Conservation (phyloP, 805 yeast species). For the Allodekkera sacchari region DNA sequence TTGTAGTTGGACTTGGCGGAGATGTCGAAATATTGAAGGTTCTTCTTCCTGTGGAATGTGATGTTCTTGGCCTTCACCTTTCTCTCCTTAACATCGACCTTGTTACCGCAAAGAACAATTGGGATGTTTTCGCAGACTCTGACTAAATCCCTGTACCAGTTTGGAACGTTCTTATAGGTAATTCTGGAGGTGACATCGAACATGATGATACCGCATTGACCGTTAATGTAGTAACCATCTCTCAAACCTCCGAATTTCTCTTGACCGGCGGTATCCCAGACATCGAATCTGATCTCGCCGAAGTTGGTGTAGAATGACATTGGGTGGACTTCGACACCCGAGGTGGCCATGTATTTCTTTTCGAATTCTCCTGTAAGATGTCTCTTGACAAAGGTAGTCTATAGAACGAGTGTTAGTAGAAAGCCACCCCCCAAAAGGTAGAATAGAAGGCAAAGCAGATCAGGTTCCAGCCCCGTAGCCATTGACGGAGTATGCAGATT, state of each 20-base stretch:
- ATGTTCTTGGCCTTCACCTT: constrained; percentile 99
- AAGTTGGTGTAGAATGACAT: constrained; percentile 95
- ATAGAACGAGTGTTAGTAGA: constrained; percentile 5
- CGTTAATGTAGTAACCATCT: constrained; percentile 99
- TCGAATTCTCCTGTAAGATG: constrained; percentile 99
- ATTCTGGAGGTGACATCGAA: constrained; percentile 99
- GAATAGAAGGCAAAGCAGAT: too few relatives aligned
- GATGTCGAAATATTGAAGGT: constrained; percentile 98
- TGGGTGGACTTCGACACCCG: constrained; percentile 99
- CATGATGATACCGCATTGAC: constrained; percentile 99
- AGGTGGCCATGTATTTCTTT: constrained; percentile 97
- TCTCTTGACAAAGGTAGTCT: constrained; percentile 98
- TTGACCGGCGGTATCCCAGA: constrained; percentile 99
- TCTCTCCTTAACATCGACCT: constrained; percentile 99
- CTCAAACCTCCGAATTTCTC: constrained; percentile 99
- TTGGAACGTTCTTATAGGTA: constrained; percentile 99
- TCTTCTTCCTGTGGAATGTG: constrained; percentile 99
- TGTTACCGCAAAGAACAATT: constrained; percentile 97
- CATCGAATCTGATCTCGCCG: constrained; percentile 98
- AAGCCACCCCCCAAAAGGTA: too few relatives aligned
- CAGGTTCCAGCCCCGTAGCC: too few relatives aligned
- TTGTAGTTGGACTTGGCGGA: constrained; percentile 99
- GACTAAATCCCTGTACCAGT: constrained; percentile 99
- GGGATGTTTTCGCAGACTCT: constrained; percentile 99
- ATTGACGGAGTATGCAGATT: too few relatives aligned